phyloP scores from a whole-genome alignment of 306 rosid genomes.

The Aeschynomene evenia region DNA sequence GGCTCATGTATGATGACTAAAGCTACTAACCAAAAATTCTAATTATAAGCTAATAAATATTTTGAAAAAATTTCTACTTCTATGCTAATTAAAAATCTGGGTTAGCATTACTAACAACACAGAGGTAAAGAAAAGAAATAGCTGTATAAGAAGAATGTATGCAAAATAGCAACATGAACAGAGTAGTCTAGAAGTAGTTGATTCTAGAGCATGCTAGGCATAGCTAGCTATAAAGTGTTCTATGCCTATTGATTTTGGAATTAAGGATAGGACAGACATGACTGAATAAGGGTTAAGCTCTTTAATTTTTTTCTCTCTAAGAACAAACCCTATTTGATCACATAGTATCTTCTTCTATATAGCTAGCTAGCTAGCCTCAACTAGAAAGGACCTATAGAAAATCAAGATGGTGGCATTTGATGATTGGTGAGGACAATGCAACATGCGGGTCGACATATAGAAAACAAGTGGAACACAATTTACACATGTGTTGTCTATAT shows the following conservation, averaged over 20 bases:
- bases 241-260: conserved; percentile 13
- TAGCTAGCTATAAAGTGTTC: neutral
- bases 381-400: conserved; percentile 33
- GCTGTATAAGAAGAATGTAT: too few species aligned
- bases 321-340: conserved; percentile 12
- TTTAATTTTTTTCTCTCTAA: conserved; percentile 11
- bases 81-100: too few species aligned
- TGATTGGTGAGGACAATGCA: conserved; percentile 41
- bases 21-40: too few species aligned
- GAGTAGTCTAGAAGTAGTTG: conserved; percentile 21
- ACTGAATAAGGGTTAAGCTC: neutral
- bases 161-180: conserved; percentile 24
- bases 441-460: conserved; percentile 51
- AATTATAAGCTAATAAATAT: too few species aligned
- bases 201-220: conserved; percentile 28
- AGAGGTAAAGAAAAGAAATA: too few species aligned
- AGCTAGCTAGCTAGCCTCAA: too few species aligned
- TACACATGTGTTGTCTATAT: conserved; percentile 63
- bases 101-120: too few species aligned
- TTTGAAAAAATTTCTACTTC: too few species aligned
- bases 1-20: too few species aligned
- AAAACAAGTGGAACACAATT: conserved; percentile 37
- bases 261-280: conserved; percentile 34
- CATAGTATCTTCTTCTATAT: neutral
- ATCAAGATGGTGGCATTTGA: conserved; percentile 34